Conservation (phyloP, 2,329 filamentous ascomycete species). For the Penicillium verrucosum region DNA sequence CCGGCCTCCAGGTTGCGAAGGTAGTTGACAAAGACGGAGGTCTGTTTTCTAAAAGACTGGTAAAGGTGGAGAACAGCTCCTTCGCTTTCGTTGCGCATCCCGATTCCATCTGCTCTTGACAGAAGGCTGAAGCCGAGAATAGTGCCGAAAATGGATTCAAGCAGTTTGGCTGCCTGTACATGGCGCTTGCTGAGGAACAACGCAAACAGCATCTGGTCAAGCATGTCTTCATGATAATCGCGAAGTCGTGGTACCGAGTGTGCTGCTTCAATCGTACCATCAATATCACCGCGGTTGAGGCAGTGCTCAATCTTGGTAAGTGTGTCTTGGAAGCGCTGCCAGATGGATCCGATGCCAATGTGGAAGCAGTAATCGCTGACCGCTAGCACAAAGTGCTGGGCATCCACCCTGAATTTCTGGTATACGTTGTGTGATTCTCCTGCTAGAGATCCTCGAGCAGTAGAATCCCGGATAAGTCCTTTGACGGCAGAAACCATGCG, state of each 20-base stretch:
- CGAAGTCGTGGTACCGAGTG: constrained; percentile 66
- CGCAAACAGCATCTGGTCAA: constrained; percentile 72
- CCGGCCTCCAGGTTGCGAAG: constrained; percentile 65
- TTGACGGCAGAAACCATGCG: constrained; percentile 75
- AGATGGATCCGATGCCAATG: constrained; percentile 68
- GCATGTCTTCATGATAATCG: constrained; percentile 66
- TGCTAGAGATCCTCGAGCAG: constrained; percentile 31
- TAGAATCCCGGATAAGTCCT: constrained; percentile 60
- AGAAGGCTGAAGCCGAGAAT: constrained; percentile 66
- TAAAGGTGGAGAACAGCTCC: constrained; percentile 56
- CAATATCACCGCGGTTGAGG: constrained; percentile 49
- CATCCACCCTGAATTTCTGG: constrained; percentile 68
- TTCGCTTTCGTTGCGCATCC: constrained; percentile 39
- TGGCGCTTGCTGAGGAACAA: constrained; percentile 73
- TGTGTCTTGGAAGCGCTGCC: constrained; percentile 66
- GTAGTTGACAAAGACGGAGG: constrained; percentile 70
- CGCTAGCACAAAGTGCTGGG: constrained; percentile 72
- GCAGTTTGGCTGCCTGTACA: constrained; percentile 64
- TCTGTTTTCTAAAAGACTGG: constrained; percentile 64
- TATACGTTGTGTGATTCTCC: constrained; percentile 40
- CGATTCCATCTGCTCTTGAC: constrained; percentile 37
- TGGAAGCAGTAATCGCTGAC: constrained; percentile 78
- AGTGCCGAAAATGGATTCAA: constrained; percentile 72
- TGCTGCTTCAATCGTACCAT: constrained; percentile 47
- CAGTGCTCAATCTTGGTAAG: constrained; percentile 61